Evolutionary conservation across 208 protist species (phyloP), one percentile per base, ranked within the genome.

Genomic region (Leishmania tropica): DNA sequence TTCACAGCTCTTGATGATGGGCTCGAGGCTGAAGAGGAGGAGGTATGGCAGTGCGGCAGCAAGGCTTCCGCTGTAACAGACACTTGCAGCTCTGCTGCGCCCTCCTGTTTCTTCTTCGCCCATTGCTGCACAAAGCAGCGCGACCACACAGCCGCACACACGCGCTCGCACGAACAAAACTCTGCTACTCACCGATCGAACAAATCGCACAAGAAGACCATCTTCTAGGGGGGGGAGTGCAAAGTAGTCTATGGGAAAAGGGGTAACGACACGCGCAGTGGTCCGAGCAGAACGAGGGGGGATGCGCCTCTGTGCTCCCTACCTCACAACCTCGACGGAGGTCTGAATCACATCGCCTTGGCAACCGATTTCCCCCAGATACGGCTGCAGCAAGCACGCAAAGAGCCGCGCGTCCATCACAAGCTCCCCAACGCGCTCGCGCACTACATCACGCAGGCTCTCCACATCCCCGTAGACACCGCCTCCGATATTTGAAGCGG

Each of bases 371-470:
- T 67, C 65, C 3, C 84, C 87, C 13, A 90, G 65, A 71, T 90
- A 90, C 3, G 87, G 87, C 68, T 80, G 71, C 62, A 90, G 67
- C 28, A 89, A 54, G 17, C 77, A 79, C 5, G 84, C 84, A 28
- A 88, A 84, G 21, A 90, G 70, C 28, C 31, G 67, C 13, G 80
- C 53, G 35, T 87, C 84, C 37, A 42, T 62, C 54, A 80, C 80
- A n/a, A 90, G 28, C 73, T 88, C 87, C n/a, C 64, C 47, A 51
- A 90, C 40, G 10, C 87, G 84, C 77, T 67, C 71, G 2, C 47
- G 62, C 21, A 90, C 37, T 19, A 75, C 53, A 28, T 70, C 75
- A 42, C 79, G 58, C 37, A 77, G 24, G 21, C 45, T 54, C 47
- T 31, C 10, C 24, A 60, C 48, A 15, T 42, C 31, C 28, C 42